Evolutionary conservation across 1,284 basidiomycete species (phyloP), one percentile per base, ranked within the genome.

Genomic region (Malassezia nana): DNA sequence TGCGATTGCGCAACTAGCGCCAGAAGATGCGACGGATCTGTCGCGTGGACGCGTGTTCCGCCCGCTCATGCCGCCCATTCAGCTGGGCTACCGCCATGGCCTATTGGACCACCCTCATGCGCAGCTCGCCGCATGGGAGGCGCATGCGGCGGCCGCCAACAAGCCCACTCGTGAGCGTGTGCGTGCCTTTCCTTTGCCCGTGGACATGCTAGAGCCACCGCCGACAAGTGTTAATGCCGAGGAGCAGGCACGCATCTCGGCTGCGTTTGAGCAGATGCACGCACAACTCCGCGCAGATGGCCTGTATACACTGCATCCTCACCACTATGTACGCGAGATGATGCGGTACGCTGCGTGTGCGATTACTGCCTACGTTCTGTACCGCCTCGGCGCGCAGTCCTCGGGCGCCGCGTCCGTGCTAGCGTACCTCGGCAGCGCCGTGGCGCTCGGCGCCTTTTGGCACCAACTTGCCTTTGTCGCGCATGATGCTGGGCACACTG

Each of bases 401-500:
- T 30, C 40, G 10, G 49, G 52, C 13, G 15, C n/a, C 9, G 6
- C 13, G 24, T 28, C 24, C 20, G 31, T 26, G 15, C 12, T n/a
- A 35, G 42, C 43, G 26, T 77, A 77, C 62, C 72, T 89, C 82
- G 81, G 79, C 80, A 76, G 79, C 51, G 87, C 91, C 3, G 64
- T 86, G 38, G 85, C 81, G 63, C 82, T 96, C 6, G 94, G 92
- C 13, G 77, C 89, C 32, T 80, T 87, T 67, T 96, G 89, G 87
- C 92, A 98, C 72, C 94, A 98, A 75, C 79, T 96, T 56, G 84
- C 87, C 0, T 94, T 99, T 75, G 80, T 83, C 44, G 90, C 82
- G 18, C 94, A 98, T 75, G 94, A 99, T 76, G 82, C 94, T 9
- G 94, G 91, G 3, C 92, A 99, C 77, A 83, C 85, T 72, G 88